Base-by-base conservation (phyloP, 495 filamentous ascomycete genomes). In the Evansstolkia leycettana region DNA sequence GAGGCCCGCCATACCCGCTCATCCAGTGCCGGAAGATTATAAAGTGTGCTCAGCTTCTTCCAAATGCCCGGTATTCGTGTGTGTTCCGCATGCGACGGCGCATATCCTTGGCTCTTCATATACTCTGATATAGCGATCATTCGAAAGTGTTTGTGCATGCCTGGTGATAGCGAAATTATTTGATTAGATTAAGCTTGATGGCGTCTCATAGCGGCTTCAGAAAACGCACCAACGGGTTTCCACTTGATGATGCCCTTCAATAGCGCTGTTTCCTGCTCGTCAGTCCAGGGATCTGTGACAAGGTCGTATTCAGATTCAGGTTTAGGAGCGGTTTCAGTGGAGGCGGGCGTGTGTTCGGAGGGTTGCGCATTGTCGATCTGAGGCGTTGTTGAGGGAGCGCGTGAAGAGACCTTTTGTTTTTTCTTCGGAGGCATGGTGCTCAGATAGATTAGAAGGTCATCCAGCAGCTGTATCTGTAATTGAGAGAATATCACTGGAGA, bases 91-190 rank as follows among this genome's bases (percentile, higher is more conserved):
- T 61, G 52, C 0, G 55, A 46, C 1, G 78, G 73, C 39, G 80
- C 76, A 57, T 86, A 85, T 38, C 87, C 88, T 54, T 94, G 85
- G 46, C 82, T 85, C 41, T 80, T 78, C 41, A 98, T 70, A 47
- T 83, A 77, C 38, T 90, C 77, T 11, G 83, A 80, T 20, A 98
- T 86, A 2, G 84, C 76, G 38, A 95, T 76, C 66, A 96, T 89
- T 15, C 85, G 84, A 54, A 98, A 96, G 60, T 96, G 88, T 58
- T 92, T 96, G 64, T 98, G 89, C 66, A 98, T 79, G 33, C 89
- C 89, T 94, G 33, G 23, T n/a, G 25, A 28, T 18, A 36, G 11
- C 12, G 10, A 20, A 17, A 31, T n/a, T 8, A 12, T 35, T 28
- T 16, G 13, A 12, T 35, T 8, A 15, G 13, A 4, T 3, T 27